phyloP scores from a whole-genome alignment of 2,329 filamentous ascomycete species.

The Arthrinium phaeospermum region DNA sequence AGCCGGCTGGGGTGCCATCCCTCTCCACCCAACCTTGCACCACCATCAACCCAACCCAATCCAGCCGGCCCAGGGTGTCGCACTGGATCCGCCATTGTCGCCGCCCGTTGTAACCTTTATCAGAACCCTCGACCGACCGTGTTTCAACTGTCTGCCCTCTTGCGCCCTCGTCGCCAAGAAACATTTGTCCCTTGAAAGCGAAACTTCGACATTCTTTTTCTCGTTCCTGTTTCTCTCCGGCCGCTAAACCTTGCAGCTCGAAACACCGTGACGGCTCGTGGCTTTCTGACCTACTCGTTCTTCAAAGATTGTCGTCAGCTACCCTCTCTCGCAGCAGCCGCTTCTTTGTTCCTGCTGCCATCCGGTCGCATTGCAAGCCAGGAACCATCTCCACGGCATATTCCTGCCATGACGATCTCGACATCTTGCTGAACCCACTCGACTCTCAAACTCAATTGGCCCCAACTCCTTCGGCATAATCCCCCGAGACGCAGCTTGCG shows the following conservation, averaged over 20 bases:
- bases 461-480: slow-evolving; percentile 21
- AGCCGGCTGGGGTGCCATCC: slow-evolving; percentile 15
- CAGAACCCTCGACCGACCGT: slow-evolving; percentile 20
- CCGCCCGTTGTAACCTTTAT: slow-evolving; percentile 21
- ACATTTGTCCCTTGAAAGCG: slow-evolving; percentile 15
- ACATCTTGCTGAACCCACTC: slow-evolving; percentile 20
- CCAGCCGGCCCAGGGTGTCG: slow-evolving; percentile 9
- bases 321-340: slow-evolving; percentile 2
- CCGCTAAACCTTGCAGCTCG: slow-evolving; percentile 3
- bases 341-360: slow-evolving; percentile 11
- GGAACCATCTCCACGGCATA: slow-evolving; percentile 7
- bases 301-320: neutral
- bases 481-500: slow-evolving; percentile 20
- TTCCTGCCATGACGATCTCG: slow-evolving; percentile 23
- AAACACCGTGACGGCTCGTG: slow-evolving; percentile 12
- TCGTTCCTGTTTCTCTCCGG: slow-evolving; percentile 12
- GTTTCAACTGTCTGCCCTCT: slow-evolving; percentile 19
- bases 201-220: slow-evolving; percentile 18
- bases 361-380: slow-evolving; percentile 11
- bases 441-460: slow-evolving; percentile 21
- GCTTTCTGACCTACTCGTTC: slow-evolving; percentile 6
- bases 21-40: slow-evolving; percentile 18
- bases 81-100: slow-evolving; percentile 20
- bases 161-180: slow-evolving; percentile 16
- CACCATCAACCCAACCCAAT: slow-evolving; percentile 14